These are phyloP conservation scores for Botryobasidium botryosum DNA, from an alignment of 768 basidiomycete species.

Conservation along the genomic window DNA sequence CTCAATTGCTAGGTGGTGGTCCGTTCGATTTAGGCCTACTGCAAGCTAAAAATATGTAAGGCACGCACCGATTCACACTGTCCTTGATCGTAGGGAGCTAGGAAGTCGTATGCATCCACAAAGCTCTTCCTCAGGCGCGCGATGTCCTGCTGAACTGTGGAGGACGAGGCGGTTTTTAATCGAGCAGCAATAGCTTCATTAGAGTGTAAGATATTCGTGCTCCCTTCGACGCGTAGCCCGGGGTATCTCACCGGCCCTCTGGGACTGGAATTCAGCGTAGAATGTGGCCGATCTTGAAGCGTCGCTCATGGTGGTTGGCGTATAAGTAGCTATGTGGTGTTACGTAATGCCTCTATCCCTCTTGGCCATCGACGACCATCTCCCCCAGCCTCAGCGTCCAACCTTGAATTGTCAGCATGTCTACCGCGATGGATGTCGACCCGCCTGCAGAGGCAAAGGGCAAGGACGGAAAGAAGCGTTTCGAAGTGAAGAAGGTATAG, in stretches of 20 bases:
- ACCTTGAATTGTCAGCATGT: too few relatives aligned
- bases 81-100: slow-evolving; percentile 60
- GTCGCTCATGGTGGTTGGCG: too few relatives aligned
- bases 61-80: slow-evolving; percentile 46
- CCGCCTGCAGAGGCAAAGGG: slow-evolving; percentile 22
- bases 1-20: slow-evolving; percentile 40
- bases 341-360: too few relatives aligned
- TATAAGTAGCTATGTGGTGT: too few relatives aligned
- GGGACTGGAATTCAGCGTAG: too few relatives aligned
- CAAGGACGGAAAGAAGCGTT: slow-evolving; percentile 51
- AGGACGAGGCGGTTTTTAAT: not conserved
- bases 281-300: too few relatives aligned
- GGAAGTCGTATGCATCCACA: slow-evolving; percentile 41
- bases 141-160: slow-evolving; percentile 28
- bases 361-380: too few relatives aligned
- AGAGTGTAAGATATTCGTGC: not conserved
- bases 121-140: slow-evolving; percentile 45
- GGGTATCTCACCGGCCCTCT: too few relatives aligned
- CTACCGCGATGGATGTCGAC: slow-evolving; percentile 64
- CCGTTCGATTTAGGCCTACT: too few relatives aligned
- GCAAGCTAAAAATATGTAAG: too few relatives aligned
- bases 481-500: slow-evolving; percentile 96
- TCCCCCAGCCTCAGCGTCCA: too few relatives aligned
- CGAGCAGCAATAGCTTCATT: not conserved
- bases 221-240: not conserved